Evolutionary conservation across 805 yeast species (phyloP).

Genomic region (Wickerhamiella parazyma): DNA sequence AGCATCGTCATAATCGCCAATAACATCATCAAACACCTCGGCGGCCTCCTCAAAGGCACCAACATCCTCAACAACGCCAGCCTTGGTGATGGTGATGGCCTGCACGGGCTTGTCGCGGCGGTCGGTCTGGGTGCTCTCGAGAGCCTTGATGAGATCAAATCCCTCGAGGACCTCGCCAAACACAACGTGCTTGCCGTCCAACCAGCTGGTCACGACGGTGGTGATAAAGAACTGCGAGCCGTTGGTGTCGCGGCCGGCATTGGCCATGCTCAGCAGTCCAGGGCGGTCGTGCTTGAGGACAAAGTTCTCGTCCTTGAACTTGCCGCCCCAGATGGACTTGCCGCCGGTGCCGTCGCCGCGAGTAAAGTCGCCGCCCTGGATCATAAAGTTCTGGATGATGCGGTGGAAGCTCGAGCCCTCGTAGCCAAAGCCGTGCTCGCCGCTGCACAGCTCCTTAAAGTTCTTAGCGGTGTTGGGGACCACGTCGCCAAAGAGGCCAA

Average conservation of each 20-base stretch:
- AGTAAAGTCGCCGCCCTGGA: conserved; percentile 82
- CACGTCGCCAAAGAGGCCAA: conserved; percentile 77
- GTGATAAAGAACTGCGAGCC: conserved; percentile 95
- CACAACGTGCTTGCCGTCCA: conserved; percentile 89
- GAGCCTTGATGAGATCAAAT: conserved; percentile 59
- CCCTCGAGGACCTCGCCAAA: conserved; percentile 87
- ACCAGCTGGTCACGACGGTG: conserved; percentile 82
- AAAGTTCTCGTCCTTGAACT: conserved; percentile 66
- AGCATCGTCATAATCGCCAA: conserved; percentile 13
- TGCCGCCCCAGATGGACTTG: conserved; percentile 58
- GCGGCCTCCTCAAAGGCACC: background rate
- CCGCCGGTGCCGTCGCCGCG: conserved; percentile 58
- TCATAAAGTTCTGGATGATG: conserved; percentile 57
- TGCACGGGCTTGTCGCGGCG: conserved; percentile 60
- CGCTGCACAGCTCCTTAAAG: conserved; percentile 65
- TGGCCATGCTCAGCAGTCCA: conserved; percentile 62
- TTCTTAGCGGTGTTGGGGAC: conserved; percentile 85
- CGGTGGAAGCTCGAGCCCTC: conserved; percentile 56
- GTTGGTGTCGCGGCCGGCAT: conserved; percentile 55
- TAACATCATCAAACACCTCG: conserved; percentile 5
- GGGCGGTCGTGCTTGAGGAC: conserved; percentile 45
- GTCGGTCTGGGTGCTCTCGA: conserved; percentile 60
- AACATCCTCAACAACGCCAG: conserved; percentile 45
- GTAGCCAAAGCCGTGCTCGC: conserved; percentile 60
- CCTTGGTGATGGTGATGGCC: conserved; percentile 47